A percentile compares a stretch with the other conserved stretches of the same genome.
Evolutionary conservation across 257 asterid species (phyloP).

Genomic region (Solanum ahanhuiri): DNA sequence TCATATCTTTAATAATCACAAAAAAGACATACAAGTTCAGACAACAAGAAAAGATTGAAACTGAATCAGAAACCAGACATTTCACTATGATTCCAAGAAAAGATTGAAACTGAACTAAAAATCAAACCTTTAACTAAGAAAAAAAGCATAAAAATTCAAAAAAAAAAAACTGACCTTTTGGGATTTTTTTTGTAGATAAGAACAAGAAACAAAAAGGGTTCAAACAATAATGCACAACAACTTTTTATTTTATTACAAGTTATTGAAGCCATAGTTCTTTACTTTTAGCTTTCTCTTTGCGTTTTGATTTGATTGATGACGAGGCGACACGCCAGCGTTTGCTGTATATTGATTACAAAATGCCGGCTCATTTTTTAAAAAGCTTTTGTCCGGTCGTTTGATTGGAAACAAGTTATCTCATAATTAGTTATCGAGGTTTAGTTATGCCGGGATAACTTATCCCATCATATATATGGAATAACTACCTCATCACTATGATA

Average conservation of each 20-base stretch:
- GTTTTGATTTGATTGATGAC: background rate
- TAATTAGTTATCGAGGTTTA: no score
- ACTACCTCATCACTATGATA: no score
- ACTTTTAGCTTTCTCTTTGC: background rate
- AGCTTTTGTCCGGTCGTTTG: fast-evolving
- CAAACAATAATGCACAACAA: background rate
- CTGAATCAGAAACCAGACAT: background rate
- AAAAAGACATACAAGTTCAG: background rate
- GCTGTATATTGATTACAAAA: background rate
- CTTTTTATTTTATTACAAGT: background rate
- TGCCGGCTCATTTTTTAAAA: no score
- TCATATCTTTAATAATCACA: background rate
- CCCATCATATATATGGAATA: fast-evolving
- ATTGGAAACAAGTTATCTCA: no score
- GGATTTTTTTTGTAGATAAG: background rate
- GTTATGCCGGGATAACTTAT: no score
- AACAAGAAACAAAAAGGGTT: background rate
- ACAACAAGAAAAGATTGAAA: background rate
- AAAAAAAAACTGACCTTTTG: background rate
- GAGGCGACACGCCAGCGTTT: background rate
- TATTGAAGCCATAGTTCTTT: background rate
- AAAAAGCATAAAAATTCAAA: background rate
- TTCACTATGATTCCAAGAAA: background rate
- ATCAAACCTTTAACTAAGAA: background rate
- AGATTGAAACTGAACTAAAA: background rate